Evolutionary conservation across 805 yeast species (phyloP).

Genomic region (Millerozyma acaciae): DNA sequence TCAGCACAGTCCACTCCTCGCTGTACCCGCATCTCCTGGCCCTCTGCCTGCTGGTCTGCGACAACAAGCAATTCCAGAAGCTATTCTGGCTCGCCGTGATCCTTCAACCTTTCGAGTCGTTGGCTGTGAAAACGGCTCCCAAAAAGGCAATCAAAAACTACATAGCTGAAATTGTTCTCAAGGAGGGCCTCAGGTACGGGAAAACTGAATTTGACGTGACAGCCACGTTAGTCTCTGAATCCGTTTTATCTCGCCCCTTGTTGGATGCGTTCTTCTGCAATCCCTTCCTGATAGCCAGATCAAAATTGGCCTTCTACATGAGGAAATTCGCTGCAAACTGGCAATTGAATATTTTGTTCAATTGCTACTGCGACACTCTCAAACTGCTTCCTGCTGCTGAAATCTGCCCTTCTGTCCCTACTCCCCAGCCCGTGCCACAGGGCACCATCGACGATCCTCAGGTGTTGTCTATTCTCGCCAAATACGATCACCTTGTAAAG

Average conservation of each 20-base stretch:
- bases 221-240: conserved; percentile 35
- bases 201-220: conserved; percentile 51
- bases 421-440: conserved; percentile 1
- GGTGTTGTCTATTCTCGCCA: conserved; percentile 14
- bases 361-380: conserved; percentile 30
- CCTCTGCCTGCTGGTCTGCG: not conserved
- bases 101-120: conserved; percentile 46
- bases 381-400: not conserved
- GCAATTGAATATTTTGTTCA: conserved; percentile 38
- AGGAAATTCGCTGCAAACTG: conserved; percentile 53
- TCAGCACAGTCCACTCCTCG: conserved; percentile 2
- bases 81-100: conserved; percentile 48
- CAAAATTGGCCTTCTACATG: conserved; percentile 58
- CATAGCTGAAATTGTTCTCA: conserved; percentile 50
- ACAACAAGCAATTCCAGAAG: conserved; percentile 12
- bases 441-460: too few species aligned
- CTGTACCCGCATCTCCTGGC: not conserved
- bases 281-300: conserved; percentile 33
- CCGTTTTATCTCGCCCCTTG: conserved; percentile 19
- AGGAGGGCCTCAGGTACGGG: conserved; percentile 69
- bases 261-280: conserved; percentile 14
- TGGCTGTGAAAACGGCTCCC: conserved; percentile 33
- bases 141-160: conserved; percentile 30
- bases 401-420: not conserved
- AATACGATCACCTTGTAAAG: conserved; percentile 30